Evolutionary conservation across 495 filamentous ascomycete genomes (phyloP).

Genomic region (Aspergillus diversus): DNA sequence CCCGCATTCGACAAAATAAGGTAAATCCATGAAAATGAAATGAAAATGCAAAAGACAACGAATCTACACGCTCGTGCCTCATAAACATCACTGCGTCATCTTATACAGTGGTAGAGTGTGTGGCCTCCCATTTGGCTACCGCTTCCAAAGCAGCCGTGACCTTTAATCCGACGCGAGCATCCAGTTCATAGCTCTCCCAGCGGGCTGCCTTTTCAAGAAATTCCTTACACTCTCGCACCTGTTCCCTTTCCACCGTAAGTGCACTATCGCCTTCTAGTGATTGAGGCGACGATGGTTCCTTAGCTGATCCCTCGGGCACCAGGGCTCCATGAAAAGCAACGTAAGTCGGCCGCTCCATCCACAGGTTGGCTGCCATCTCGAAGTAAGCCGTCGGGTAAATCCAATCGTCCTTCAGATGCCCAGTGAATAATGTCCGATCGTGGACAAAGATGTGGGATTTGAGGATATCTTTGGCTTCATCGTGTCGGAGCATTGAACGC

Average conservation of each 20-base stretch:
- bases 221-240: conserved; percentile 67
- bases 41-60: conserved; percentile 10
- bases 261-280: conserved; percentile 18
- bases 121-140: conserved; percentile 65
- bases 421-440: conserved; percentile 72
- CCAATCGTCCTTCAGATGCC: conserved; percentile 79
- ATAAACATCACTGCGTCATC: conserved; percentile 7
- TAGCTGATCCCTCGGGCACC: background rate
- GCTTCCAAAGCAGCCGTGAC: conserved; percentile 81
- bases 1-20: conserved; percentile 1
- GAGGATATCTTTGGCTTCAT: conserved; percentile 67
- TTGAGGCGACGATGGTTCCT: conserved; percentile 20
- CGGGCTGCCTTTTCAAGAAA: conserved; percentile 77
- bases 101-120: conserved; percentile 29
- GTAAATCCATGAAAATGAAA: conserved; percentile 24
- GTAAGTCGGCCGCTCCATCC: conserved; percentile 63
- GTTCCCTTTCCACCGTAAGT: conserved; percentile 50
- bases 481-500: conserved; percentile 61
- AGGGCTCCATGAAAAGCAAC: conserved; percentile 31
- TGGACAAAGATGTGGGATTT: conserved; percentile 62
- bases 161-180: conserved; percentile 82
- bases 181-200: conserved; percentile 87
- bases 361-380: conserved; percentile 82
- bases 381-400: conserved; percentile 79
- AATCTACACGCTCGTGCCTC: too few relatives aligned